Conservation (phyloP, 1,284 basidiomycete genomes). For the Anthracocystis panici-leucophaei region DNA sequence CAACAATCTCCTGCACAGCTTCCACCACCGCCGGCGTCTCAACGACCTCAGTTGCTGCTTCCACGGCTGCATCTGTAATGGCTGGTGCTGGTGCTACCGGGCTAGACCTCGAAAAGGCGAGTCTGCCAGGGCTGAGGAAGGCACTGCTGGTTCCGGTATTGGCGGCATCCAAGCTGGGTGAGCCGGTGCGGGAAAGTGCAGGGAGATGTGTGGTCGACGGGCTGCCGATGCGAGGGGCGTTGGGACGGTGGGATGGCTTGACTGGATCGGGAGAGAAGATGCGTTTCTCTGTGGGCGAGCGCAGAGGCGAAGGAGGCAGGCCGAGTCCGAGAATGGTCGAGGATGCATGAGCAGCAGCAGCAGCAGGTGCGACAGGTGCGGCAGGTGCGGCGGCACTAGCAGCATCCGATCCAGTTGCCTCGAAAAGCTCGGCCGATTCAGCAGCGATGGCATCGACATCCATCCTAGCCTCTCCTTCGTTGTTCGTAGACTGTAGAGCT, state of each 20-base stretch:
- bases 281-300: conserved; percentile 23
- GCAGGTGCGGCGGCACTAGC: neutral
- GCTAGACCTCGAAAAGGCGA: neutral
- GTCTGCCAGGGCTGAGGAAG: conserved; percentile 13
- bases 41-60: conserved; percentile 6
- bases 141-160: conserved; percentile 1
- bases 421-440: conserved; percentile 32
- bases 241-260: conserved; percentile 33
- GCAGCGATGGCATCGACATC: conserved; percentile 41
- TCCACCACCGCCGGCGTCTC: conserved; percentile 10
- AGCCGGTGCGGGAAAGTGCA: conserved; percentile 19
- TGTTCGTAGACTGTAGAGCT: neutral
- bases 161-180: conserved; percentile 23
- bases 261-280: conserved; percentile 48
- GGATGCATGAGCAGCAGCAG: conserved; percentile 1
- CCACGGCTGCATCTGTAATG: conserved; percentile 9
- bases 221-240: conserved; percentile 44
- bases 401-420: conserved; percentile 16
- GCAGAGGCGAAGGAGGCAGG: conserved; percentile 19
- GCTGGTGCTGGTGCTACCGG: neutral
- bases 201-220: conserved; percentile 17
- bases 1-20: conserved; percentile 3
- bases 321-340: conserved; percentile 20
- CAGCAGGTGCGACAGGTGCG: too few species aligned
- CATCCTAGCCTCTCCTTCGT: conserved; percentile 17